Evolutionary conservation across 1,284 basidiomycete genomes (phyloP).

Genomic region (Boletus holoroseus): DNA sequence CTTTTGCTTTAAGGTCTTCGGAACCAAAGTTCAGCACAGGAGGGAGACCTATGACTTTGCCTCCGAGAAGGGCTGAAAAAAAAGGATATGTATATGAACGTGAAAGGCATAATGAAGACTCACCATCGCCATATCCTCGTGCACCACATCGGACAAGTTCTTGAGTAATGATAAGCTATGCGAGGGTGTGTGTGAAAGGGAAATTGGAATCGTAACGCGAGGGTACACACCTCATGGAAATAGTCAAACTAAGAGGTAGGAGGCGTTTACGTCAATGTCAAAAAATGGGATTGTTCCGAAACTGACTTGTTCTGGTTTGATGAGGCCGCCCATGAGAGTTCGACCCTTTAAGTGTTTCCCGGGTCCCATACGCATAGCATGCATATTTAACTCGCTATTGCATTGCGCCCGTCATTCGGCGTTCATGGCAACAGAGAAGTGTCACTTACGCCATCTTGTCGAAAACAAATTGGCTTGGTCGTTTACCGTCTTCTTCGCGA

Average conservation of each 20-base stretch:
- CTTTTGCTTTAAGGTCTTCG: constrained; percentile 67
- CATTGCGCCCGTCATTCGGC: neutral
- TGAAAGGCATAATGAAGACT: neutral
- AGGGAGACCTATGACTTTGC: constrained; percentile 75
- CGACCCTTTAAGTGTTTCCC: constrained; percentile 81
- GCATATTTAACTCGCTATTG: constrained; percentile 59
- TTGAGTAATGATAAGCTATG: constrained; percentile 78
- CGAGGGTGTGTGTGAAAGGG: constrained; percentile 1
- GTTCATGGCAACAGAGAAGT: neutral
- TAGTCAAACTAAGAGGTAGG: constrained; percentile 56
- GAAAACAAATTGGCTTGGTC: constrained; percentile 57
- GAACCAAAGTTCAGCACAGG: constrained; percentile 82
- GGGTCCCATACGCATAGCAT: constrained; percentile 88
- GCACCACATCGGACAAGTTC: constrained; percentile 72
- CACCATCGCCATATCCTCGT: constrained; percentile 68
- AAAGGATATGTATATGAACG: neutral
- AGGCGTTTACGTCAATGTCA: neutral
- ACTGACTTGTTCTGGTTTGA: constrained; percentile 78
- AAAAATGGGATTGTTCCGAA: constrained; percentile 9
- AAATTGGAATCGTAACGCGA: neutral
- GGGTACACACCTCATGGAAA: constrained; percentile 63
- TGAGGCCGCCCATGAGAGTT: constrained; percentile 73
- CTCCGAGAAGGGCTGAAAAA: constrained; percentile 56
- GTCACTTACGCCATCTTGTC: constrained; percentile 63
- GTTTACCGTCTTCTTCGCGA: constrained; percentile 74